Base-by-base conservation (phyloP, 441 rosid genomes). In the Gossypium davidsonii region DNA sequence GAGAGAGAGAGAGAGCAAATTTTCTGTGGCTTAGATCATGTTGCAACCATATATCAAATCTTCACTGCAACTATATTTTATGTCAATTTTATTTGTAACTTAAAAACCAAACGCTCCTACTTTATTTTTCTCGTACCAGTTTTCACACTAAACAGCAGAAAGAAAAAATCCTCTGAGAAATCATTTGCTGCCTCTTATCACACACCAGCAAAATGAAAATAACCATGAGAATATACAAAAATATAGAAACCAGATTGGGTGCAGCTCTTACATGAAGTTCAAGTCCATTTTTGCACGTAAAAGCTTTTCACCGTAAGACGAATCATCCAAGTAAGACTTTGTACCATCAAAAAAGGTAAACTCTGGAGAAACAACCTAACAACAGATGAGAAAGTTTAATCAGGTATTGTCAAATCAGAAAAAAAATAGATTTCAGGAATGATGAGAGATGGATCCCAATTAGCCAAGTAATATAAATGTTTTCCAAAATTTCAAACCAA, bases 321-420 rank as follows among this genome's bases (percentile, higher is more conserved):
- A 88, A 85, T 92, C 95, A 76, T 90, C 96, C 70, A 96, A 74
- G 75, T 89, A 85, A 67, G 98, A 92, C 82, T 93, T 96, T 63
- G 98, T 88, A 72, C 98, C 92, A 79, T 96, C 99, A 83, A 86
- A 96, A 83, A 96, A 96, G 8, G 97, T 96, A 79, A 96, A 91
- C 85, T 96, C 99, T 3, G 99, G 90, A 80, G 98, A 88, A 78
- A 96, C 88, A 76, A 96, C 89, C 99, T 96, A 80, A 74, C 82
- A 34, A 80, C 34, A 75, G 5, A 64, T 71, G 77, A 74, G 23
- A 28, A 53, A 39, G 46, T 31, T 49, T 63, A 81, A 67, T 53
- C 59, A 68, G 65, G 28, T 25, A 52, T 21, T 11, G 28, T 1
- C n/a, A 68, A 51, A 31, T 18, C 18, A 68, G 61, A 57, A 31